Percentiles rank a stretch among this genome's conserved stretches.
phyloP scores from a whole-genome alignment of 441 rosid genomes.

The Populus trichocarpa region DNA sequence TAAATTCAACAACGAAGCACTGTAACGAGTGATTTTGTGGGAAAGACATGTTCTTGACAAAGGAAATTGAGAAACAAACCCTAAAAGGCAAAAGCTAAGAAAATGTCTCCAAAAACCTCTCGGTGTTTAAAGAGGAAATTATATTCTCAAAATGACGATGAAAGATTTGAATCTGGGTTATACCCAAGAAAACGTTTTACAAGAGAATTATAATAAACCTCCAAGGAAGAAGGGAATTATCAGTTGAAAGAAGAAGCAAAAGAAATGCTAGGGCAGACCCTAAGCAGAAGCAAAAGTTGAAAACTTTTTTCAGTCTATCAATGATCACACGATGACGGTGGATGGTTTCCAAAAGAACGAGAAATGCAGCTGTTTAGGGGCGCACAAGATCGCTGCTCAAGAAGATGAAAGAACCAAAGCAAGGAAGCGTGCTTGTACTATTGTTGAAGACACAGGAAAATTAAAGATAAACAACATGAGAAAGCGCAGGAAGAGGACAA shows the following conservation, averaged over 20 bases:
- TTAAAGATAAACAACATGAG: not conserved
- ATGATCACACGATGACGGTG: constrained; percentile 3
- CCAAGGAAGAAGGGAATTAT: constrained; percentile 2
- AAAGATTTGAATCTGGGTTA: constrained; percentile 1
- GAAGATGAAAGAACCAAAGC: constrained; percentile 11
- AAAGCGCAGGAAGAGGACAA: not conserved
- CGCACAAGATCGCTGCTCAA: constrained; percentile 29
- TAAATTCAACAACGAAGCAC: constrained; percentile 28
- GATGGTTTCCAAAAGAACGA: not conserved
- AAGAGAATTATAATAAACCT: constrained; percentile 10
- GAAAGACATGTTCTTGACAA: constrained; percentile 23
- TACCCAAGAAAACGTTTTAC: not conserved
- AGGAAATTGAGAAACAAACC: constrained; percentile 4
- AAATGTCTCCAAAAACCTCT: constrained; percentile 2
- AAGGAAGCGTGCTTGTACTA: not conserved
- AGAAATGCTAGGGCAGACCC: not conserved
- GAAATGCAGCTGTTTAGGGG: constrained; percentile 12
- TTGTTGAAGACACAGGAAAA: not conserved
- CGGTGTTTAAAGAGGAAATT: not conserved
- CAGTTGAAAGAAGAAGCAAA: not conserved
- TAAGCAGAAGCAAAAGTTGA: constrained; percentile 8
- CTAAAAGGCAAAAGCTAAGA: constrained; percentile 9
- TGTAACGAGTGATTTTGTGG: constrained; percentile 17
- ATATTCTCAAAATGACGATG: not conserved
- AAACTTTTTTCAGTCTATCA: constrained; percentile 10